These are phyloP conservation scores for Saturnispora sanitii DNA, from an alignment of 805 yeast species.

Conservation along the genomic window DNA sequence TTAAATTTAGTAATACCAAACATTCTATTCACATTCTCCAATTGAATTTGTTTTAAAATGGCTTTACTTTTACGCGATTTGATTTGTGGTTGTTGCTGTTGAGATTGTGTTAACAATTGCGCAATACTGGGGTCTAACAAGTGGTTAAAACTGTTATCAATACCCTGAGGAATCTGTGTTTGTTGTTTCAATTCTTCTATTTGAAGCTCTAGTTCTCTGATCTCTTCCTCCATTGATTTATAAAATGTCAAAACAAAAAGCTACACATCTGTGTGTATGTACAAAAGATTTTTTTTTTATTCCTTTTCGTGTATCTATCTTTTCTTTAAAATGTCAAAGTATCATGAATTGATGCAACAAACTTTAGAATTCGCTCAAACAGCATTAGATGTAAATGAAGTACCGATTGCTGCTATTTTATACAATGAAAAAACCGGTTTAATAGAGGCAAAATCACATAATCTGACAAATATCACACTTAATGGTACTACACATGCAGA, in stretches of 20 bases:
- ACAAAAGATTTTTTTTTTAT: not conserved
- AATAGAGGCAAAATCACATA: conserved; percentile 68
- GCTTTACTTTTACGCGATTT: conserved; percentile 1
- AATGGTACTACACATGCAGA: conserved; percentile 94
- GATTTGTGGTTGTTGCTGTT: not conserved
- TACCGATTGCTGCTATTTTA: conserved; percentile 78
- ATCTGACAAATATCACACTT: conserved; percentile 74
- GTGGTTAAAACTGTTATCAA: not conserved
- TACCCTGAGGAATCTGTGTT: not conserved
- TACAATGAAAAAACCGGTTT: conserved; percentile 32
- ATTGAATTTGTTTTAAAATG: conserved; percentile 20
- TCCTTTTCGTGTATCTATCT: not conserved
- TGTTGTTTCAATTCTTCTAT: conserved; percentile 7
- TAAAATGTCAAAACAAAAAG: not conserved
- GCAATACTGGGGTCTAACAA: conserved; percentile 1
- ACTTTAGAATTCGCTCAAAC: conserved; percentile 50
- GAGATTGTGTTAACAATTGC: not conserved
- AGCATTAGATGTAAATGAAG: conserved; percentile 61
- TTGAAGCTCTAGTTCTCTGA: conserved; percentile 13
- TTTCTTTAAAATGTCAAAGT: conserved; percentile 5
- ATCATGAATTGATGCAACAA: conserved; percentile 36
- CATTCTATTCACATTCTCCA: conserved; percentile 39
- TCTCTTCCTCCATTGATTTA: conserved; percentile 7
- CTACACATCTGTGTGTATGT: not conserved
- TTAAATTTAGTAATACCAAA: conserved; percentile 46